Evolutionary conservation across 2,329 filamentous ascomycete species (phyloP), one percentile per base, ranked within the genome.

Genomic region (Fusarium avenaceum): DNA sequence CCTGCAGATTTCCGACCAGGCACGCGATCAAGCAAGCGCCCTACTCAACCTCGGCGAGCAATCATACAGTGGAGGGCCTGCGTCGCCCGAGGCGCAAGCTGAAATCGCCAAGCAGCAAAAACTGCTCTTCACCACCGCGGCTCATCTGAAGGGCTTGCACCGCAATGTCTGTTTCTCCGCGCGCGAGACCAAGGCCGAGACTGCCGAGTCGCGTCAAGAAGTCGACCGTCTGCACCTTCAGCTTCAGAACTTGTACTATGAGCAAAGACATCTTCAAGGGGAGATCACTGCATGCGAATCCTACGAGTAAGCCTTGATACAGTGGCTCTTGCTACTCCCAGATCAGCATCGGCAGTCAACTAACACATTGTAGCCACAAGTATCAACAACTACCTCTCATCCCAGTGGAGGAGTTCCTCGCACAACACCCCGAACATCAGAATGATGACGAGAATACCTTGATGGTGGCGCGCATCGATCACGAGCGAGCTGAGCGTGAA

Each of bases 201-300:
- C 96, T 1, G 91, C 93, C 30, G 93, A 97, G 78, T 92, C 92
- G 48, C 89, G 94, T 48, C 92, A 95, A 74, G 93, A 97, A 80
- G 93, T 98, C 68, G 96, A 99, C 77, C 89, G 90, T 49, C 84
- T 99, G 64, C 94, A 98, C 77, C 85, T 99, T 38, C 92, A 97
- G 76, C 85, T 99, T 56, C 95, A 98, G 80, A 99, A 99, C 76
- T 83, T 99, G 9, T 96, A 96, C 78, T 99, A 99, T 76, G 95
- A 99, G 79, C 94, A 98, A 81, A 86, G 93, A 55, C 94, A 97
- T 79, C 82, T 99, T 55, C 89, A 92, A 68, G 92, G 92, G 48
- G 96, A 99, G 80, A 98, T 99, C 64, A 84, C 88, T 1, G 93
- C 92, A 10, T 98, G 96, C 78, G 92, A 97, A 76, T 91, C 90